Evolutionary conservation across 2,329 filamentous ascomycete genomes (phyloP).

Genomic region (Stagonosporopsis chrysanthemi): DNA sequence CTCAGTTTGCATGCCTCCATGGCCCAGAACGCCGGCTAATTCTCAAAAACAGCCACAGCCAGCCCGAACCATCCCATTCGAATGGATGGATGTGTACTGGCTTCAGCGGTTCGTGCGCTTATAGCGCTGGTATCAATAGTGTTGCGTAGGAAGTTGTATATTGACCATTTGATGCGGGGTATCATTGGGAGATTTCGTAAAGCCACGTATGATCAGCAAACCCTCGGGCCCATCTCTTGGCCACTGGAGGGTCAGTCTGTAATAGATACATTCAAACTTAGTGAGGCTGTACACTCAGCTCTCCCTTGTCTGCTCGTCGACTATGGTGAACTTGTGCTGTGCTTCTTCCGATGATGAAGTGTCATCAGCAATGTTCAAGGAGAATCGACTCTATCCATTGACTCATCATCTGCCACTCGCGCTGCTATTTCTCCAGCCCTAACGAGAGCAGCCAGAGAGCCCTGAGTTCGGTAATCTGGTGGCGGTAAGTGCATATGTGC

Average conservation of each 20-base stretch:
- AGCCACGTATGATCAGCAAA: conserved; percentile 1
- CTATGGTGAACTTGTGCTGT: too few species aligned
- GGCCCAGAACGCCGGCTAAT: conserved; percentile 16
- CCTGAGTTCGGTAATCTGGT: conserved; percentile 42
- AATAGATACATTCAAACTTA: not conserved
- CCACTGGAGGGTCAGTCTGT: not conserved
- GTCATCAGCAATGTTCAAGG: conserved; percentile 21
- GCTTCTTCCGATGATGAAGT: not conserved
- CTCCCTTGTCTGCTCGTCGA: not conserved
- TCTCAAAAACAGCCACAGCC: not conserved
- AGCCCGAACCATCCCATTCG: not conserved
- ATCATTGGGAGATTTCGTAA: conserved; percentile 13
- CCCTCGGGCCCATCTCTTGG: not conserved
- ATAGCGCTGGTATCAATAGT: conserved; percentile 12
- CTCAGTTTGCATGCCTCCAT: not conserved
- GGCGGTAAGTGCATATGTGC: conserved; percentile 29
- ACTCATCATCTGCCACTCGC: conserved; percentile 40
- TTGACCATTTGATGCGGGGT: conserved; percentile 12
- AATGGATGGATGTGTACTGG: not conserved
- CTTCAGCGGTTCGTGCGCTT: conserved; percentile 8
- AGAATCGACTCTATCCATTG: conserved; percentile 23
- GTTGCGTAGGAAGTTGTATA: not conserved
- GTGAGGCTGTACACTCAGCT: not conserved
- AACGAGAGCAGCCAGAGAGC: conserved; percentile 48
- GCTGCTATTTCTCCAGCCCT: conserved; percentile 49